A percentile compares a stretch with the other conserved stretches of the same genome.
Conservation (phyloP, 805 yeast genomes). For the Candida argentea region DNA sequence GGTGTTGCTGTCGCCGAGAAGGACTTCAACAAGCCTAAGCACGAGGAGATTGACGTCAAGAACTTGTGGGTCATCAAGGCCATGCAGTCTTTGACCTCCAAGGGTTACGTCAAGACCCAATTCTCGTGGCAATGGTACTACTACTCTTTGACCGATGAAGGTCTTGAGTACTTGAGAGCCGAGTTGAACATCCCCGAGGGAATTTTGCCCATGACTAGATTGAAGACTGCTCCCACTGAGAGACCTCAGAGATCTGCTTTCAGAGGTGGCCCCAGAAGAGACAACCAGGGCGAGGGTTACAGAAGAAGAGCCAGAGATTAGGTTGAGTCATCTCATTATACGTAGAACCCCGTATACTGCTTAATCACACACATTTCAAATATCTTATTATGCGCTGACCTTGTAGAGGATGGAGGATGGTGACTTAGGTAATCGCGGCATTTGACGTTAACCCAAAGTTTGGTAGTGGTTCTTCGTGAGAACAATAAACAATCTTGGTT, state of each 20-base stretch:
- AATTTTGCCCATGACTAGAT: conserved; percentile 96
- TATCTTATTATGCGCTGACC: no score
- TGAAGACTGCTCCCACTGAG: conserved; percentile 87
- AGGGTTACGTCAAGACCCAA: conserved; percentile 99
- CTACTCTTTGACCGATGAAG: conserved; percentile 99
- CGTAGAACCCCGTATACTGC: no score
- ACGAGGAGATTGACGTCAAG: conserved; percentile 96
- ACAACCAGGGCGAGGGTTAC: conserved; percentile 37
- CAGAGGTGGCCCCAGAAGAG: conserved; percentile 28
- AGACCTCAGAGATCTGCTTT: conserved; percentile 46
- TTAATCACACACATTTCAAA: no score
- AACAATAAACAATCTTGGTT: no score
- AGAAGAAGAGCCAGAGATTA: conserved; percentile 56
- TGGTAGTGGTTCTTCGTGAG: no score
- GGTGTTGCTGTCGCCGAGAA: conserved; percentile 99
- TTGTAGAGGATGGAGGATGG: no score
- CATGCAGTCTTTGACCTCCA: conserved; percentile 96
- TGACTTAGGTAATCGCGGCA: no score
- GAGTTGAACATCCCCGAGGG: conserved; percentile 98
- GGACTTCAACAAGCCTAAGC: conserved; percentile 95
- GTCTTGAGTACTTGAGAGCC: conserved; percentile 96
- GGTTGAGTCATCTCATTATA: no score
- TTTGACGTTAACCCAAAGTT: no score
- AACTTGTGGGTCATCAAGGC: conserved; percentile 98
- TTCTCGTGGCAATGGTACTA: conserved; percentile 99